Conservation (phyloP, 345 rosid species). For the Citrus sinensis region DVS_A1.0 CM039161.1:24419001-24419500, state of each 20-base stretch:
- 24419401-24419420: neutral
- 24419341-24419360: neutral
- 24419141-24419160: too few relatives aligned
- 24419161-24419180: neutral
- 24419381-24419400: neutral
- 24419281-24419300: neutral
- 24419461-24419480: too few relatives aligned
- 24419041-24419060: too few relatives aligned
- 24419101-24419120: too few relatives aligned
- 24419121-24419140: too few relatives aligned
- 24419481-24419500: neutral
- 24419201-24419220: too few relatives aligned
- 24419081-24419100: too few relatives aligned
- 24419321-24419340: too few relatives aligned
- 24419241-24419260: neutral
- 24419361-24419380: neutral
- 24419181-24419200: too few relatives aligned
- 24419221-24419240: too few relatives aligned
- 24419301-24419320: neutral
- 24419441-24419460: neutral
- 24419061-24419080: neutral
- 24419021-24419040: too few relatives aligned
- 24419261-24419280: neutral
- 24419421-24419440: neutral
- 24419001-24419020: too few relatives aligned